phyloP scores from a whole-genome alignment of 768 basidiomycete species.

The Rhizopogon sp. region DNA sequence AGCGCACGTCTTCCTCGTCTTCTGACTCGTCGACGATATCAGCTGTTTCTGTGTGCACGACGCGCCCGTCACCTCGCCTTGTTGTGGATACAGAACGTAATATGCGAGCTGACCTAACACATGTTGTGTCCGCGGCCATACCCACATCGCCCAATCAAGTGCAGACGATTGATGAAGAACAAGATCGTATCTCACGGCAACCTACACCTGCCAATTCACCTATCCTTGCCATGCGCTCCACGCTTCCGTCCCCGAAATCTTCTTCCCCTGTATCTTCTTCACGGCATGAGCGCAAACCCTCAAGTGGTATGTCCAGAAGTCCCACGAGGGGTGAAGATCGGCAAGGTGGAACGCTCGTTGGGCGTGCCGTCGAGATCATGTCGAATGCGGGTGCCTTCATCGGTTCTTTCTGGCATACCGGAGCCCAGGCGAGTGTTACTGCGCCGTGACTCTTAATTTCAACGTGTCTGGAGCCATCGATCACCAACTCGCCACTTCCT shows the following conservation, averaged over 20 bases:
- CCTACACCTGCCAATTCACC: constrained; percentile 67
- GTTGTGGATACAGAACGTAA: constrained; percentile 24
- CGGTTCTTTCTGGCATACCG: constrained; percentile 51
- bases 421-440: constrained; percentile 15
- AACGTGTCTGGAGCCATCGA: neutral
- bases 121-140: constrained; percentile 14
- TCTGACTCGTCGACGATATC: constrained; percentile 23
- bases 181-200: constrained; percentile 33
- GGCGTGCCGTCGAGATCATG: constrained; percentile 73
- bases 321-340: constrained; percentile 25
- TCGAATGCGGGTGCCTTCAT: constrained; percentile 74
- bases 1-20: constrained; percentile 12
- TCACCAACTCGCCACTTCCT: neutral
- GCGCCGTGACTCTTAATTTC: constrained; percentile 10
- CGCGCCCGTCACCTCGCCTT: constrained; percentile 21
- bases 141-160: constrained; percentile 7
- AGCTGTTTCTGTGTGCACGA: constrained; percentile 5
- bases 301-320: constrained; percentile 17
- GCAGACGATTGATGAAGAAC: constrained; percentile 24
- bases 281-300: constrained; percentile 14
- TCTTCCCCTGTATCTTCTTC: neutral
- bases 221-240: constrained; percentile 27
- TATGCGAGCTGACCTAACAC: constrained; percentile 19
- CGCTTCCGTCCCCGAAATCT: constrained; percentile 11
- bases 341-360: constrained; percentile 40